Base-by-base conservation (phyloP, 1,284 basidiomycete genomes). In the Fomitiporia mediterranea region DNA sequence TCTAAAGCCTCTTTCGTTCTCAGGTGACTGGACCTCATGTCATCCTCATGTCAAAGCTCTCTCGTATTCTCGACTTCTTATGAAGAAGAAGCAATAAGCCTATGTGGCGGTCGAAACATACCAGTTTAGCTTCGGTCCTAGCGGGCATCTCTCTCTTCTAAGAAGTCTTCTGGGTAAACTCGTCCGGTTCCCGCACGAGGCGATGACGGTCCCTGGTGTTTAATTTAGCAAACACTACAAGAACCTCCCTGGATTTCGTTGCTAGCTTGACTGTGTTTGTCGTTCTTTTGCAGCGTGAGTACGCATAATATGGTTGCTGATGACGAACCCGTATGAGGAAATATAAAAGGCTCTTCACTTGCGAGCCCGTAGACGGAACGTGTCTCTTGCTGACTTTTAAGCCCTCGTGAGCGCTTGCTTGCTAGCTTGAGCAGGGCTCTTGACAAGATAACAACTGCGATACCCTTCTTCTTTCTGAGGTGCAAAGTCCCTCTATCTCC, bases 1-100 rank as follows among this genome's bases (percentile, higher is more conserved):
- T n/a, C n/a, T n/a, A 5, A 44, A 25, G 28, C 13, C 28, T 44
- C 25, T 25, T 25, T 44, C 43, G 43, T 44, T 44, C 43, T 44
- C 43, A 34, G 19, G 43, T n/a, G 43, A 25, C 21, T 25, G 43
- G 43, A 13, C 43, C 43, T 44, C 43, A 44, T 25, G 19, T 13
- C 25, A n/a, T 44, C 43, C 43, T 44, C 43, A 44, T 44, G 43
- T 44, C 43, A 44, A 44, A 25, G 43, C 21, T 27, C 43, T 44
- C 9, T 27, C 23, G 28, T 28, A 44, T 44, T 27, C 43, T 21
- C 23, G 43, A 3, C 43, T 44, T 44, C 43, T 21, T 27, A 11
- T 15, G 43, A 44, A 28, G 43, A 44, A 44, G n/a, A 6, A 27
- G 5, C n/a, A n/a, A n/a, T 9, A 25, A 25, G 21, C 43, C 43